phyloP scores from a whole-genome alignment of 495 filamentous ascomycete species.

The Aspergillus heteromorphus region DNA sequence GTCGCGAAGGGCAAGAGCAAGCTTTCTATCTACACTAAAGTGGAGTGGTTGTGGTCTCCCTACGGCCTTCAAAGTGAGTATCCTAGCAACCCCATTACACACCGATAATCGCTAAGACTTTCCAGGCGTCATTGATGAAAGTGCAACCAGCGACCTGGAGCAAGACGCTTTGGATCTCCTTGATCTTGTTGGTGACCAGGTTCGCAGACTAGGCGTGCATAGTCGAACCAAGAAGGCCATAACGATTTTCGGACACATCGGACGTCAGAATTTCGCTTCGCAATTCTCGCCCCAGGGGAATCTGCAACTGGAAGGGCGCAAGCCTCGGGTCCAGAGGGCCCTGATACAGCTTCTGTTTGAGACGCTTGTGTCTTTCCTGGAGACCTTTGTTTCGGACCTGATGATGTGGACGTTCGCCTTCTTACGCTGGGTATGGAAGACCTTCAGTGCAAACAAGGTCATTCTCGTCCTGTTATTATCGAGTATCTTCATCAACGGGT shows the following conservation, averaged over 20 bases:
- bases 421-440: conserved; percentile 59
- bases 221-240: conserved; percentile 87
- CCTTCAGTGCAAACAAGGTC: conserved; percentile 67
- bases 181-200: conserved; percentile 82
- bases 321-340: conserved; percentile 61
- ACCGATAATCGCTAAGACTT: conserved; percentile 7
- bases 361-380: conserved; percentile 58
- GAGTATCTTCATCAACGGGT: conserved; percentile 64
- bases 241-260: conserved; percentile 82
- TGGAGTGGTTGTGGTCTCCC: conserved; percentile 74
- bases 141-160: conserved; percentile 73
- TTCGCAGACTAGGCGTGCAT: conserved; percentile 69
- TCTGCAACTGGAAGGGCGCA: conserved; percentile 35
- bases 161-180: conserved; percentile 80
- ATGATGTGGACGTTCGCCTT: conserved; percentile 67
- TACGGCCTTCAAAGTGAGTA: conserved; percentile 54
- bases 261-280: conserved; percentile 60
- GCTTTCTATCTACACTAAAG: conserved; percentile 77
- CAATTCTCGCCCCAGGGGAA: conserved; percentile 53
- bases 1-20: conserved; percentile 88
- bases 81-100: not conserved
- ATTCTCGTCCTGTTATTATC: conserved; percentile 62
- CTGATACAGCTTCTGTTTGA: conserved; percentile 66
- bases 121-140: conserved; percentile 64
- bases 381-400: conserved; percentile 64